phyloP scores from a whole-genome alignment of 2,329 filamentous ascomycete species.

The Coniochaeta hoffmannii region DNA sequence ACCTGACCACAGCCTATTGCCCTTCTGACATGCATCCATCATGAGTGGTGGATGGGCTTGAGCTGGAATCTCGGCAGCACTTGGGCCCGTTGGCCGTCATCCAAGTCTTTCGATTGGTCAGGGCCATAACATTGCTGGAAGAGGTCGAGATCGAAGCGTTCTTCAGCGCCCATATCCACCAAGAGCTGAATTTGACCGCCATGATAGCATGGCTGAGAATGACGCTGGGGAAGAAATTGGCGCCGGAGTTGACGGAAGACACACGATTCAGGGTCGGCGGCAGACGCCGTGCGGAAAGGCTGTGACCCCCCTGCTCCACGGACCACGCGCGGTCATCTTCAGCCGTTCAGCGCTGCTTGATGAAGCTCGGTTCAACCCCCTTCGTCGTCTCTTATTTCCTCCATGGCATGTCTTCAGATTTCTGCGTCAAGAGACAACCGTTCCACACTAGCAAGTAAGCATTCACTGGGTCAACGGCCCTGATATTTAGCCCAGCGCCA shows the following conservation, averaged over 20 bases:
- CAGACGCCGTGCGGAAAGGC: background rate
- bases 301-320: too few species aligned
- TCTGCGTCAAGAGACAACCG: background rate
- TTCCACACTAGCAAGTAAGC: background rate
- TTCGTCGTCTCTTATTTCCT: too few species aligned
- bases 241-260: background rate
- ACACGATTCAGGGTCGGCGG: background rate
- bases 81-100: background rate
- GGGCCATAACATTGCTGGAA: background rate
- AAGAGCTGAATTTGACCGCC: background rate
- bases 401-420: background rate
- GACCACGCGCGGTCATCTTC: too few species aligned
- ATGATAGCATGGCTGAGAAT: background rate
- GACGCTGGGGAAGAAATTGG: background rate
- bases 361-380: too few species aligned
- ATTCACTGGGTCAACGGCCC: background rate
- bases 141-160: background rate
- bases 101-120: background rate
- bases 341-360: too few species aligned
- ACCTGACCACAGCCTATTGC: background rate
- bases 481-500: background rate
- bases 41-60: background rate
- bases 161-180: background rate
- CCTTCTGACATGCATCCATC: background rate
- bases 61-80: background rate